Conservation (phyloP, 192 early-diverging fungal species). For the Martensiomyces pterosporus region DNA sequence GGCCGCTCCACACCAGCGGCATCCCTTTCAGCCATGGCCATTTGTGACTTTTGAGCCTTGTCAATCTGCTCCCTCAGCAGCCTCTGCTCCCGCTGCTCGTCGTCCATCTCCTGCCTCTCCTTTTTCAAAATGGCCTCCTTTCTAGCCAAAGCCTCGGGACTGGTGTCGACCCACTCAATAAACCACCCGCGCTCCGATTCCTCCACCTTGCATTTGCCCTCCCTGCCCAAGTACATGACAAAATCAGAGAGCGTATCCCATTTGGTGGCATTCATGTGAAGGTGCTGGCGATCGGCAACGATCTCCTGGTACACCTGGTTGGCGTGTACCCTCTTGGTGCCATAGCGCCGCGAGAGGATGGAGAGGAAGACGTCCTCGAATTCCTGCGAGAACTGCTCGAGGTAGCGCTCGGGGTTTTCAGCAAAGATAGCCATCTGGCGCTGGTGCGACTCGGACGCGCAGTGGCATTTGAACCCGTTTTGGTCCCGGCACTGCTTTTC, state of each 20-base stretch:
- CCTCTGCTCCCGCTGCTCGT: constrained; percentile 78
- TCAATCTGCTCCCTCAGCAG: constrained; percentile 81
- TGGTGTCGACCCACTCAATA: constrained; percentile 88
- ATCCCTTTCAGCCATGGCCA: neutral
- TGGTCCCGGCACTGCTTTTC: constrained; percentile 87
- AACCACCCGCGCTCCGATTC: constrained; percentile 89
- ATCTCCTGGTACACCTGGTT: constrained; percentile 98
- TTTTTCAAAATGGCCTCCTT: constrained; percentile 73
- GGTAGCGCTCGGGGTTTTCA: constrained; percentile 69
- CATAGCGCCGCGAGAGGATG: constrained; percentile 74
- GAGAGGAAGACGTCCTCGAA: constrained; percentile 84
- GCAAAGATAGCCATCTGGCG: constrained; percentile 88
- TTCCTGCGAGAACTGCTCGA: constrained; percentile 71
- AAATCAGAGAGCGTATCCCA: constrained; percentile 92
- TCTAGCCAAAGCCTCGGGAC: constrained; percentile 76
- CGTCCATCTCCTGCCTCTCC: constrained; percentile 75
- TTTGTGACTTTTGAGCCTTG: constrained; percentile 55
- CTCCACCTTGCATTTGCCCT: constrained; percentile 81
- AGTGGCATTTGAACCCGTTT: constrained; percentile 96
- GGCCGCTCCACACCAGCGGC: neutral
- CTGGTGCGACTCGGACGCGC: constrained; percentile 83
- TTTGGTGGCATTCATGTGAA: constrained; percentile 94
- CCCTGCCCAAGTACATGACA: constrained; percentile 76
- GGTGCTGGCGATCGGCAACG: constrained; percentile 82
- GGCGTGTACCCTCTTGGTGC: constrained; percentile 78